These are phyloP conservation scores for Pterula multifida DNA, from an alignment of 1,284 basidiomycete species.

Conservation along the genomic window DNA sequence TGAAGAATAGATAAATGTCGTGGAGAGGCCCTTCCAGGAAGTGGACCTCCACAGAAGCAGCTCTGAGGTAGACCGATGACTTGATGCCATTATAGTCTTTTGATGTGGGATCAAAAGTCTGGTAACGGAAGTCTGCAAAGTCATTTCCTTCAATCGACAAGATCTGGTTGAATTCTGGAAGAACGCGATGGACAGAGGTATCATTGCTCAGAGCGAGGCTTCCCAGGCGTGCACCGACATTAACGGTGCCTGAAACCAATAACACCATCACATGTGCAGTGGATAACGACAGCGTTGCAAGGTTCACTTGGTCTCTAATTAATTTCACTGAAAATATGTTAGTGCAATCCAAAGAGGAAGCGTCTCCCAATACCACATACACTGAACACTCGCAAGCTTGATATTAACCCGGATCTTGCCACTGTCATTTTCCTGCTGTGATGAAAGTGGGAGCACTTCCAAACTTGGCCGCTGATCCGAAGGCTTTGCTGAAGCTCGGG, in stretches of 20 bases:
- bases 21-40: conserved; percentile 85
- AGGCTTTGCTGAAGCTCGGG: conserved; percentile 4
- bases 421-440: conserved; percentile 9
- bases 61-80: conserved; percentile 74
- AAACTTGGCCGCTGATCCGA: not conserved
- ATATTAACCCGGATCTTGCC: conserved; percentile 78
- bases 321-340: conserved; percentile 50
- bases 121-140: conserved; percentile 91
- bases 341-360: conserved; percentile 2
- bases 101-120: conserved; percentile 76
- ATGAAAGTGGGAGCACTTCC: not conserved
- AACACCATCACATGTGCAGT: conserved; percentile 85
- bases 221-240: conserved; percentile 77
- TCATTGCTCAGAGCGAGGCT: conserved; percentile 83
- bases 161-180: conserved; percentile 75
- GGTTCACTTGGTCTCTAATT: conserved; percentile 58
- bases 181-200: conserved; percentile 36
- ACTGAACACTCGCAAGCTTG: conserved; percentile 80
- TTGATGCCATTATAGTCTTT: conserved; percentile 74
- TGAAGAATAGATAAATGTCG: conserved; percentile 76
- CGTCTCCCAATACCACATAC: conserved; percentile 26
- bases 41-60: conserved; percentile 87
- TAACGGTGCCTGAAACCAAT: conserved; percentile 65
- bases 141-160: conserved; percentile 94
- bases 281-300: conserved; percentile 86